phyloP scores from a whole-genome alignment of 345 rosid species.

The Salix purpurea region DNA sequence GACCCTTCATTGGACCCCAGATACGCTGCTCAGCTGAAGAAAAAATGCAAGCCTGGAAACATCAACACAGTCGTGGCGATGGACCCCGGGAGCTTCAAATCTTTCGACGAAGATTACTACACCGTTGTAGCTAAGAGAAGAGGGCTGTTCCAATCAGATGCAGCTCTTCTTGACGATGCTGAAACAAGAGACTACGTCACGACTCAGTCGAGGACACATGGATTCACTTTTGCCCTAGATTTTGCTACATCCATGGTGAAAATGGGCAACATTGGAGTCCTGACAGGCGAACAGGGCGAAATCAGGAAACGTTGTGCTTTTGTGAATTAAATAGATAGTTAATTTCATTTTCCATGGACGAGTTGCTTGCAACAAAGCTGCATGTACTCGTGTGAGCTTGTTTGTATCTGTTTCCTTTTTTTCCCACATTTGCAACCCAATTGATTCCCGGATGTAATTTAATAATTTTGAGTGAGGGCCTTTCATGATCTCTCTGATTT shows the following conservation, averaged over 20 bases:
- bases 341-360: not conserved
- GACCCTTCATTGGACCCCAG: constrained; percentile 54
- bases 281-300: not conserved
- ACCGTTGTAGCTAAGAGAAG: constrained; percentile 37
- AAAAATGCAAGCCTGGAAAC: constrained; percentile 42
- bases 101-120: constrained; percentile 50
- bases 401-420: too few species aligned
- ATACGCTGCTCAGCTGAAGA: constrained; percentile 40
- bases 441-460: too few species aligned
- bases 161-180: constrained; percentile 47
- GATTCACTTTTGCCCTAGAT: constrained; percentile 28
- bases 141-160: constrained; percentile 59
- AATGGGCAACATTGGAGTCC: constrained; percentile 9
- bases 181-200: constrained; percentile 34
- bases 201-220: constrained; percentile 26
- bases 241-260: constrained; percentile 15
- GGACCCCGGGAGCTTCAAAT: constrained; percentile 67
- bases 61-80: constrained; percentile 31
- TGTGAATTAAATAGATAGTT: not conserved
- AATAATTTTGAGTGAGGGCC: too few species aligned
- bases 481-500: too few species aligned
- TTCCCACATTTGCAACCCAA: too few species aligned
- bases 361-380: not conserved
- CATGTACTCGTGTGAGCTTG: not conserved
- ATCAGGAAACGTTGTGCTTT: not conserved